A percentile compares a stretch with the other conserved stretches of the same genome.
These are phyloP conservation scores for Penicillium samsonianum DNA, from an alignment of 495 filamentous ascomycete genomes.

Conservation along the genomic window DNA sequence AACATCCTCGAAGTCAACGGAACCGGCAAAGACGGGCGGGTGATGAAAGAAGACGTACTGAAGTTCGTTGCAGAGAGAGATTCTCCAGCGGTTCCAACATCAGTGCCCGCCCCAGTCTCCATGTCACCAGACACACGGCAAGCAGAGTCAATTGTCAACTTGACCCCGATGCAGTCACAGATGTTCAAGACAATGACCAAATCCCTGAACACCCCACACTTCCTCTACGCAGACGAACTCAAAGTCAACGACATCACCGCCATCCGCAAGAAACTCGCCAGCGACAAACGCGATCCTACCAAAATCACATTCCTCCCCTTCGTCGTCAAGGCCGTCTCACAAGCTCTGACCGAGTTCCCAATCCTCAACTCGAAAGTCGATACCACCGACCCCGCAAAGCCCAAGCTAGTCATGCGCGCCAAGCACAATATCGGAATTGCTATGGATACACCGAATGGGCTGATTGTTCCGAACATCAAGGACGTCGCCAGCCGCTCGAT, in stretches of 20 bases:
- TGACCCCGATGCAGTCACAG: constrained; percentile 78
- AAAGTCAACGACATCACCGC: constrained; percentile 70
- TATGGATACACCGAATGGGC: constrained; percentile 87
- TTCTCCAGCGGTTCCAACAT: constrained; percentile 6
- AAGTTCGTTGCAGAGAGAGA: constrained; percentile 54
- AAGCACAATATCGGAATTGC: constrained; percentile 96
- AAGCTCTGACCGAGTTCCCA: constrained; percentile 77
- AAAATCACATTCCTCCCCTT: constrained; percentile 93
- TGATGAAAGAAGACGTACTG: constrained; percentile 92
- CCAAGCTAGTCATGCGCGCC: constrained; percentile 70
- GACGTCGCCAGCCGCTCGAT: constrained; percentile 76
- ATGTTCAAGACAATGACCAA: constrained; percentile 99
- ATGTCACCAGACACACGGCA: constrained; percentile 44
- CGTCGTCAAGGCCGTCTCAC: constrained; percentile 89
- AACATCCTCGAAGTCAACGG: constrained; percentile 76
- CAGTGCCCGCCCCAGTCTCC: constrained; percentile 15
- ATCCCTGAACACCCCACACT: constrained; percentile 87
- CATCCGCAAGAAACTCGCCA: constrained; percentile 63
- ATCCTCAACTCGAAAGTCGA: constrained; percentile 86
- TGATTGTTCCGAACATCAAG: constrained; percentile 93
- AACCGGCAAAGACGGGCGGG: constrained; percentile 88
- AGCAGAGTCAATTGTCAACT: constrained; percentile 61
- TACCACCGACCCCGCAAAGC: constrained; percentile 54
- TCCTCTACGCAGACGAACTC: constrained; percentile 86
- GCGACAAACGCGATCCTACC: constrained; percentile 42